Base-by-base conservation (phyloP, 108 stramenopile species). In the Stephanodiscus minutulus region DNA sequence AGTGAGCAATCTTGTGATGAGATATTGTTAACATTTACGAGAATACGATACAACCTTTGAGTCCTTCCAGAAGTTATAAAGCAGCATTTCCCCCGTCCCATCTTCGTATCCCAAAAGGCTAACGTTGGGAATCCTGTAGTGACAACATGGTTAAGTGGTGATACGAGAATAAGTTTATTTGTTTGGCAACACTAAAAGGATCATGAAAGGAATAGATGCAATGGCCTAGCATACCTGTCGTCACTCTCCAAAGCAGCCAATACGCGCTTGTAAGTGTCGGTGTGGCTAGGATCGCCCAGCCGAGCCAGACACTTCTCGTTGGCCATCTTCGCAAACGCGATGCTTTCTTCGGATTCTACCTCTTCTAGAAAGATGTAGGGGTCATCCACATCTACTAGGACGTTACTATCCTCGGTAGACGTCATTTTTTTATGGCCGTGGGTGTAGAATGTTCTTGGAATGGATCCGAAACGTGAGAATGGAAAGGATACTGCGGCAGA, bases 61-160 rank as follows among this genome's bases (percentile, higher is more conserved):
- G 67, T 90, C 91, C 60, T 82, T 87, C 88, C 91, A 92, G 73
- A 92, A 90, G 59, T 90, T 92, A 62, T 75, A 87, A 53, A 92
- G 31, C 15, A 92, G 50, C 66, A 72, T 68, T 9, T 88, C 73
- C 13, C 87, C 91, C 24, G 83, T 67, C 15, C 74, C 68, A 2
- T 49, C 56, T 54, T 91, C 83, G 46, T 77, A 68, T 22, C 93
- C 93, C 68, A 81, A 60, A 61, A 85, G 73, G 33, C 63, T 66
- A 8, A 83, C 89, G 61, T 88, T 74, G 6, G 93, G 89, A 54
- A 94, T 94, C 39, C 88, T 49, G 48, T 8, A 9, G 6, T 35
- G 35, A 35, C 35, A 35, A 35, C 35, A 35, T 5, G 35, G 35
- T 35, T 35, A 6, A 5, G 6, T n/a, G n/a, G n/a, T n/a, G n/a